Percentiles rank a stretch among this genome's conserved stretches.
These are phyloP conservation scores for Brassica balearica DNA, from an alignment of 441 rosid genomes.

Conservation along the genomic window DNA sequence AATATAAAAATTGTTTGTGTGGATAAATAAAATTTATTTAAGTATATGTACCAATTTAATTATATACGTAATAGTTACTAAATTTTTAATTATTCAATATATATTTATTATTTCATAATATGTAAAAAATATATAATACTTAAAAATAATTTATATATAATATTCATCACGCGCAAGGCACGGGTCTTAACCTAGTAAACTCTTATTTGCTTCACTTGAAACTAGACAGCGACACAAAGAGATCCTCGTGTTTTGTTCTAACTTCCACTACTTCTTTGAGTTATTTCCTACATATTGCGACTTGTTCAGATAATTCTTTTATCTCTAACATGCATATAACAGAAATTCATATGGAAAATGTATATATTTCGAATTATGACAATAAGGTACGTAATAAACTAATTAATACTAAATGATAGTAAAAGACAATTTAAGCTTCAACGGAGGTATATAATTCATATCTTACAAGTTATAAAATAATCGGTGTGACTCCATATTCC, in stretches of 20 bases:
- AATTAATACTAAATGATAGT: background rate
- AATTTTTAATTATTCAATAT: no score
- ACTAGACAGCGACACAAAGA: background rate
- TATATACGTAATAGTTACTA: no score
- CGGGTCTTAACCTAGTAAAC: no score
- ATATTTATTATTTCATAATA: no score
- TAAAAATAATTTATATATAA: no score
- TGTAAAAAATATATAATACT: no score
- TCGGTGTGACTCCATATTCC: constrained; percentile 27
- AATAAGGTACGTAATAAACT: background rate
- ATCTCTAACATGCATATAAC: constrained; percentile 2
- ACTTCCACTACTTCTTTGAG: background rate
- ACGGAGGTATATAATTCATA: background rate
- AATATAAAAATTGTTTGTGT: no score
- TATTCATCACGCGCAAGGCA: no score
- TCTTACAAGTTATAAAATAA: constrained; percentile 12
- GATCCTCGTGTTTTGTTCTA: background rate
- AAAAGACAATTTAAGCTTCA: constrained; percentile 37
- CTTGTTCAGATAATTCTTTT: background rate
- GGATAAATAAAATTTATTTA: no score
- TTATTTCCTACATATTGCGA: background rate
- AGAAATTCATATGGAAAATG: background rate
- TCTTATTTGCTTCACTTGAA: background rate
- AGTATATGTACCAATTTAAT: no score
- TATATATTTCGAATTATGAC: background rate